phyloP scores from a whole-genome alignment of 495 filamentous ascomycete genomes.

The Trichoderma erinaceum region DNA sequence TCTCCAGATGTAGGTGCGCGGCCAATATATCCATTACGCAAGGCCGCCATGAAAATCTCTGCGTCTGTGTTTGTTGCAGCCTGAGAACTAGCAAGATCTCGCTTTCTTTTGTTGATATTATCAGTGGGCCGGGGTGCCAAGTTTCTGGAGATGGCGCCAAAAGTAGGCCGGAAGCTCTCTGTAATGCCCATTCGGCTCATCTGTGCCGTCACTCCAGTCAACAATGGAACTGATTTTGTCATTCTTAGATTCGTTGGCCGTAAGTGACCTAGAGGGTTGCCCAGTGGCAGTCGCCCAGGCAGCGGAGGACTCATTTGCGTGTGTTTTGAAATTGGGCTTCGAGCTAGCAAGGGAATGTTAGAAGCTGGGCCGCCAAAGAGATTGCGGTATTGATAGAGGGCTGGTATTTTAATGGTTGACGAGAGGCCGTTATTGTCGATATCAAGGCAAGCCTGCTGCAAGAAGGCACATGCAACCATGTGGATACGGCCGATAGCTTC shows the following conservation, averaged over 20 bases:
- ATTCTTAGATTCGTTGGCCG: neutral
- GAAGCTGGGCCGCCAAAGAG: constrained; percentile 19
- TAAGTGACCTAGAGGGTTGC: constrained; percentile 23
- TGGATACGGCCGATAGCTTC: constrained; percentile 30
- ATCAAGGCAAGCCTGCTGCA: constrained; percentile 37
- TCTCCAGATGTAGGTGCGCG: neutral
- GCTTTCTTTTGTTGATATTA: neutral
- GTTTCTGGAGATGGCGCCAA: neutral
- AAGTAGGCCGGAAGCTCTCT: neutral
- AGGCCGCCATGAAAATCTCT: neutral
- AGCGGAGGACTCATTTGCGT: constrained; percentile 28
- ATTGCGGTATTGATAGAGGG: neutral
- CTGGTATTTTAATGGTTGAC: constrained; percentile 6
- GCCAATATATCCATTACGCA: neutral
- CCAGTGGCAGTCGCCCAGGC: constrained; percentile 32
- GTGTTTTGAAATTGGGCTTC: constrained; percentile 27
- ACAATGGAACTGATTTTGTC: neutral
- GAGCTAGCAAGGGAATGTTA: constrained; percentile 36
- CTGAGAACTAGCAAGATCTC: neutral
- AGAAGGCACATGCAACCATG: constrained; percentile 32
- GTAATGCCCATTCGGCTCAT: neutral
- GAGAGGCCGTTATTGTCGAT: constrained; percentile 33
- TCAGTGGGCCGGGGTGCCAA: neutral
- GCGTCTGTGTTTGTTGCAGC: neutral
- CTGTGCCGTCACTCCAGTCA: neutral